Evolutionary conservation across 139 green algal species (phyloP).

Genomic region (Cymbomonas tetramitiformis): DNA sequence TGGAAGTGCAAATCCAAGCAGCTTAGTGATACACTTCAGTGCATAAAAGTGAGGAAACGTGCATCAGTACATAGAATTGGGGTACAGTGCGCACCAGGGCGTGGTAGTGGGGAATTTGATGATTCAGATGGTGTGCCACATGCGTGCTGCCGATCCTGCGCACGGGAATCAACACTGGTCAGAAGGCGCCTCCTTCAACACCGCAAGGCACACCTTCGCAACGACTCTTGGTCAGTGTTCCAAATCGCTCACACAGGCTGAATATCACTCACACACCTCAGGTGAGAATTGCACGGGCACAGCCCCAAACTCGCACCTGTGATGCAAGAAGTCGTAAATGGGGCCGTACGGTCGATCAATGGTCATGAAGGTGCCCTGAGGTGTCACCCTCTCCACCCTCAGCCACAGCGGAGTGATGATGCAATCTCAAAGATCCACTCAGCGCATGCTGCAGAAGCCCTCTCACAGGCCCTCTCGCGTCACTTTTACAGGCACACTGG

Average conservation of each 20-base stretch:
- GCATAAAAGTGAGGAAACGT: too few species aligned
- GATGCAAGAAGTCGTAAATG: conserved; percentile 28
- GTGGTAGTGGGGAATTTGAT: conserved; percentile 32
- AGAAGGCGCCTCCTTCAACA: conserved; percentile 25
- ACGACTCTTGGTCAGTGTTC: not conserved
- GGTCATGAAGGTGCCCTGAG: conserved; percentile 29
- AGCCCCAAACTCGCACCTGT: conserved; percentile 9
- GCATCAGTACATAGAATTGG: too few species aligned
- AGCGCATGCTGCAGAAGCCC: too few species aligned
- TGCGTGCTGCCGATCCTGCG: conserved; percentile 28
- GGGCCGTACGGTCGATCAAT: conserved; percentile 25
- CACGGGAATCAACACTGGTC: too few species aligned
- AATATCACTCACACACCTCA: not conserved
- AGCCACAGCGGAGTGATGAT: too few species aligned
- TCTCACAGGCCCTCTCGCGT: too few species aligned
- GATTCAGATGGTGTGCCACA: conserved; percentile 29
- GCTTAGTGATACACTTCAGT: too few species aligned
- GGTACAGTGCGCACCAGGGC: too few species aligned
- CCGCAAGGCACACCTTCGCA: not conserved
- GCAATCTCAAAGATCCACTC: too few species aligned
- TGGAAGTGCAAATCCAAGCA: too few species aligned
- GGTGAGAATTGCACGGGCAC: not conserved
- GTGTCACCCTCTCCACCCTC: too few species aligned
- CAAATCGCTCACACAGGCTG: not conserved
- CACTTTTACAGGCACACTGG: too few species aligned